phyloP scores from a whole-genome alignment of 2,329 filamentous ascomycete species.

The Diaporthe batatas region DNA sequence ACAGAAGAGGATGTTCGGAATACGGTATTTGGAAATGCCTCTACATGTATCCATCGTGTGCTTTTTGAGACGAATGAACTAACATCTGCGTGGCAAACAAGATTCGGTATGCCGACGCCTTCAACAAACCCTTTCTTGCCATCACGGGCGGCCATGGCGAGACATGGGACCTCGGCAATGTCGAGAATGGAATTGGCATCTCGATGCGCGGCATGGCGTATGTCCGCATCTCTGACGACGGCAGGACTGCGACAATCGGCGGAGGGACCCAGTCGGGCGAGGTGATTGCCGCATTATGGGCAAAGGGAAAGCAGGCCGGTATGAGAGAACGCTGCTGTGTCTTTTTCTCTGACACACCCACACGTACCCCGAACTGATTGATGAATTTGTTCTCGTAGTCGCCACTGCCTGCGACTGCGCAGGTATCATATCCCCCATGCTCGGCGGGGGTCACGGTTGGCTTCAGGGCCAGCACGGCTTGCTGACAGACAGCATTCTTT shows the following conservation, averaged over 20 bases:
- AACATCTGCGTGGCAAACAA: constrained; percentile 25
- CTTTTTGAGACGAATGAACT: not conserved
- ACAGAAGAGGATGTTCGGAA: constrained; percentile 46
- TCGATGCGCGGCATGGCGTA: constrained; percentile 47
- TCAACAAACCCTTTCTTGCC: constrained; percentile 45
- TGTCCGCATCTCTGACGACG: constrained; percentile 48
- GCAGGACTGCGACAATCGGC: constrained; percentile 49
- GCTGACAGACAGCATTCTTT: constrained; percentile 26
- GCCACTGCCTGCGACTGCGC: constrained; percentile 28
- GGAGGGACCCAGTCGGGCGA: constrained; percentile 50
- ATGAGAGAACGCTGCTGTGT: not conserved
- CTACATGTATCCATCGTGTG: not conserved
- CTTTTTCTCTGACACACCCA: not conserved
- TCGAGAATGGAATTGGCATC: constrained; percentile 45
- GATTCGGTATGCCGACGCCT: constrained; percentile 44
- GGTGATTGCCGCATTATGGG: constrained; percentile 47
- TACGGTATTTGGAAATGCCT: constrained; percentile 34
- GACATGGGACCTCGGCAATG: constrained; percentile 43
- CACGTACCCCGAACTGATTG: not conserved
- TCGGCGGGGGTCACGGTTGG: constrained; percentile 32
- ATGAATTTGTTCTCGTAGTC: not conserved
- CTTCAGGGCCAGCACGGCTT: constrained; percentile 31
- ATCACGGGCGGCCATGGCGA: constrained; percentile 47
- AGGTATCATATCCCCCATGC: constrained; percentile 26
- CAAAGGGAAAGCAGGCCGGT: constrained; percentile 47